Evolutionary conservation across 306 rosid genomes (phyloP), one percentile per base, ranked within the genome.

Genomic region (Lathyrus tuberosus): DNA sequence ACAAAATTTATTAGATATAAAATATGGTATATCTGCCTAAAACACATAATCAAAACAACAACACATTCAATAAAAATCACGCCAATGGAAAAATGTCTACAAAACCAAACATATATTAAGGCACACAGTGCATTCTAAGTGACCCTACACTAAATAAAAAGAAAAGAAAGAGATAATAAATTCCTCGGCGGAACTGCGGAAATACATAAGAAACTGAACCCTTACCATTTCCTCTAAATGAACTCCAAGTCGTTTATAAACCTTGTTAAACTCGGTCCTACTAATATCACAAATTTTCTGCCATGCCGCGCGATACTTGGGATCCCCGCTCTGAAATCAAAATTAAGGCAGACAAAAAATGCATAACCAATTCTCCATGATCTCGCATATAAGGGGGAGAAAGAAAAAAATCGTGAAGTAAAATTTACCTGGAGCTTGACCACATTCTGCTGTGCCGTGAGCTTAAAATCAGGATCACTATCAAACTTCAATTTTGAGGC

Each of bases 401-500:
- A n/a, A 8, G 5, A 14, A 48, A 41, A 20, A 52, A 51, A 24
- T 8, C 3, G 3, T 0, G 12, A 46, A 17, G 10, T 42, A 54
- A 56, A 75, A 67, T 62, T 81, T 73, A 88, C 98, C 96, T 90
- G 97, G 46, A 93, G 97, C 57, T 48, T 81, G 76, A 93, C 97
- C 57, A 93, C 97, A 16, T 96, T 92, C 81, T 77, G 85, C 56
- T 90, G 96, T 74, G 97, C 97, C 64, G 68, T 85, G 80, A 78
- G 82, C 84, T 93, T 90, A 58, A 93, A 93, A 68, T 75, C 86
- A 47, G 88, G 80, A 81, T 93, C 97, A 26, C 67, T 81, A 64
- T 90, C 97, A 51, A 88, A 93, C 76, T 80, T 90, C 33, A 11
- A 17, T 62, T 62, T 62, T 5, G 67, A 38, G 15, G 15, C 11